These are phyloP conservation scores for Leccinum disarticulatum DNA, from an alignment of 768 basidiomycete species.

Conservation along the genomic window DNA sequence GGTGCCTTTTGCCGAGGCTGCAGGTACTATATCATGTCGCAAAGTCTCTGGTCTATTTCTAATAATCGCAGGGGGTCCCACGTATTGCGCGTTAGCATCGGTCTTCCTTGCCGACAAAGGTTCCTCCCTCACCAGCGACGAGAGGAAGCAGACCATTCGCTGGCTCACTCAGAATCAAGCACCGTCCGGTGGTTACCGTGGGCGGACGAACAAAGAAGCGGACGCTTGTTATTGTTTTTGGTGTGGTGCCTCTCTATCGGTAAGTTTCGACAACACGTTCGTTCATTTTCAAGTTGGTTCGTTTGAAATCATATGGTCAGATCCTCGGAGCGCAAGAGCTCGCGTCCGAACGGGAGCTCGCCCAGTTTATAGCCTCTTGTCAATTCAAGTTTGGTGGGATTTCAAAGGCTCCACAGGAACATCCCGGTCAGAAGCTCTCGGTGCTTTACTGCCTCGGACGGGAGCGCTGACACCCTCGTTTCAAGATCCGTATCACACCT, in stretches of 20 bases:
- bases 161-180: constrained; percentile 78
- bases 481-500: constrained; percentile 93
- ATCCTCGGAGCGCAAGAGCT: constrained; percentile 63
- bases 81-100: constrained; percentile 86
- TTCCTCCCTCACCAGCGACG: constrained; percentile 29
- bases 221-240: constrained; percentile 98
- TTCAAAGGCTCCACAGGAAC: constrained; percentile 76
- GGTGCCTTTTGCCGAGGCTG: constrained; percentile 76
- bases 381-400: constrained; percentile 92
- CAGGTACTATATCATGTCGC: constrained; percentile 51
- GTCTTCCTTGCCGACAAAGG: constrained; percentile 49
- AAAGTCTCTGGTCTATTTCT: background rate
- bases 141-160: constrained; percentile 56
- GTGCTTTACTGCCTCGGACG: background rate
- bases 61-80: constrained; percentile 71
- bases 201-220: constrained; percentile 81
- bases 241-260: constrained; percentile 80
- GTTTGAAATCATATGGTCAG: constrained; percentile 37
- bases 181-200: constrained; percentile 75
- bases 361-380: constrained; percentile 65
- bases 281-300: background rate
- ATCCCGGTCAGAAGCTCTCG: constrained; percentile 56
- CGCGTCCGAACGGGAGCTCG: constrained; percentile 56
- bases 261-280: constrained; percentile 34
- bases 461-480: constrained; percentile 11